Base-by-base conservation (phyloP, 345 rosid genomes). In the Syzygium aromaticum region DNA sequence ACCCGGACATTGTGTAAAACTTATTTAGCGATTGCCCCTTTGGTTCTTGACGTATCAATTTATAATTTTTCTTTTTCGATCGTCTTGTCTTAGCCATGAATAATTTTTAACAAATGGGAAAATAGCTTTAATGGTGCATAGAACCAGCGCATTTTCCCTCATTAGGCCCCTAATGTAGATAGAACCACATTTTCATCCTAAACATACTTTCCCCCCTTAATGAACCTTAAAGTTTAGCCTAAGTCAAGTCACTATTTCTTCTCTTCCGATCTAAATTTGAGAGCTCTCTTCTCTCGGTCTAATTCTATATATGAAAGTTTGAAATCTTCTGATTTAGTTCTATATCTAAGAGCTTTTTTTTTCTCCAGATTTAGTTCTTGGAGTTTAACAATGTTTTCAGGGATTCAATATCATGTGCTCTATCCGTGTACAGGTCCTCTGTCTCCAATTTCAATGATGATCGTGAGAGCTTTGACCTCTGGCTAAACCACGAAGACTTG, bases 1-100 rank as follows among this genome's bases (percentile, higher is more conserved):
- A 59, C 27, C 30, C 5, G 27, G 0, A 0, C 0, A 59, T 27
- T 0, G 7, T 59, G 30, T 14, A 27, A 28, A 5, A 59, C 11
- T 59, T 27, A 11, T 59, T n/a, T 59, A 59, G 30, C 64, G 9
- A 27, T 59, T 10, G 28, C 3, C 15, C 64, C 30, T 59, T 28
- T 59, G 15, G 15, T 25, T 59, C 64, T 59, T 11, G 64, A 59
- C 64, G 28, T 59, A 13, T 59, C 30, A 11, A 59, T 59, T 59
- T 1, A 6, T 2, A 59, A 28, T 59, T 59, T 59, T 25, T 1
- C 3, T 27, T 25, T 59, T 11, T 59, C 64, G 27, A 27, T 27
- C 27, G 16, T 59, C 30, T 59, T 59, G 12, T 51, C 12, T 51
- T 51, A 51, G 11, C 11, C 11, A 51, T 51, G 7, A 59, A 59